Evolutionary conservation across 2,329 filamentous ascomycete genomes (phyloP).

Genomic region (Hypoxylon sp.): DNA sequence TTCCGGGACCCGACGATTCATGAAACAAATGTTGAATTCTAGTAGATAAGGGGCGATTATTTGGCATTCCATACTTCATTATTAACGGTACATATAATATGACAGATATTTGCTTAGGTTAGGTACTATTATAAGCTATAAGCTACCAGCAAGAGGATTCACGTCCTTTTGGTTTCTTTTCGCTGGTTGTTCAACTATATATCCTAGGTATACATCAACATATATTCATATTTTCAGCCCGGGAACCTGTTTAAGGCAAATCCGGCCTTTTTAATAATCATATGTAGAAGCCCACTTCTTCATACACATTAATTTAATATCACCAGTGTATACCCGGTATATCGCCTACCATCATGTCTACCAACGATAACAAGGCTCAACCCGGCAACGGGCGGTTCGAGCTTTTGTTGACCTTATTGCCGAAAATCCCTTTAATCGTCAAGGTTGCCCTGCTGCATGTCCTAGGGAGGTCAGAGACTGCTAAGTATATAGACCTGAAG

Average conservation of each 20-base stretch:
- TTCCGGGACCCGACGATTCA: background rate
- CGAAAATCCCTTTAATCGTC: conserved; percentile 73
- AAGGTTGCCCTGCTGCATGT: conserved; percentile 74
- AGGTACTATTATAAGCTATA: background rate
- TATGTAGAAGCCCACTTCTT: background rate
- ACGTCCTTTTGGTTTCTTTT: background rate
- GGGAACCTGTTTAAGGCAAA: background rate
- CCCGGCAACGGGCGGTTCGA: conserved; percentile 21
- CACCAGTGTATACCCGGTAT: background rate
- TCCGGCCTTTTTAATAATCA: background rate
- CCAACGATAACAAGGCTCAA: conserved; percentile 16
- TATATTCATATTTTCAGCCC: background rate
- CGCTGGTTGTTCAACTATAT: background rate
- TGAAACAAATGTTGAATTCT: background rate
- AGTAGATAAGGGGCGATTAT: background rate
- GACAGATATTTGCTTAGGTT: background rate
- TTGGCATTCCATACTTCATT: background rate
- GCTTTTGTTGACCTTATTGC: conserved; percentile 58
- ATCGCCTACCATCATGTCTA: conserved; percentile 29
- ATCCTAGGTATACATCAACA: background rate
- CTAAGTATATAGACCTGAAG: conserved; percentile 82
- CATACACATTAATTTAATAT: background rate
- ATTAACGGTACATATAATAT: background rate
- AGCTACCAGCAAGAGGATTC: background rate
- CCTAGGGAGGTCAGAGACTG: conserved; percentile 77